Evolutionary conservation across 1,139 yeast species (phyloP), one percentile per base, ranked within the genome.

Genomic region (Taphrina confusa): DNA sequence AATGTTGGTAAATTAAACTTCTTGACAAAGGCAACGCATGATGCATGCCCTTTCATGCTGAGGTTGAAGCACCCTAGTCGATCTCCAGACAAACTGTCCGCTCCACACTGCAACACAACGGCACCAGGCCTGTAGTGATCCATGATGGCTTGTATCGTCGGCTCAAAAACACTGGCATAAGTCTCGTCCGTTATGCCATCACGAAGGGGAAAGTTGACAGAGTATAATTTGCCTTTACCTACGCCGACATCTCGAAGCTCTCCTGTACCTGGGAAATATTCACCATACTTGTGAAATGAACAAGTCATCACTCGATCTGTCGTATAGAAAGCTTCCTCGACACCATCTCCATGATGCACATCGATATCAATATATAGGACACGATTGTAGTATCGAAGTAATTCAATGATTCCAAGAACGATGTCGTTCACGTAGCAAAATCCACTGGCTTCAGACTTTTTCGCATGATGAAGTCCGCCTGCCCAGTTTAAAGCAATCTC

Each of bases 271-370:
- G 97, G 97, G 81, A 90, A 90, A 72, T 88, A 90, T 73, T 90
- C 96, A 40, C 97, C 97, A 71, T 89, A 92, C 72, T 92, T 92
- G 76, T 92, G 98, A 78, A 92, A 92, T 4, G 96, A 88, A 69
- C 95, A 88, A 0, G 97, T 92, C 97, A 92, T 90, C 56, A 92
- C 98, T 66, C 97, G 78, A 73, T 92, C 97, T 3, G 97, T 90
- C 9, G 96, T 84, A 73, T 91, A 92, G 70, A 92, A 92, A 0
- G 97, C 97, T 73, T 92, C 97, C 73, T 92, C 97, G 30, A 92
- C 98, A 65, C 97, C 98, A 73, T 92, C 98, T 62, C 98, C 98
- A 70, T 92, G 98, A 72, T 92, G 98, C 22, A 92, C 89, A 73
- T 92, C 98, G 65, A 90, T 92, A 72, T 92, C 98, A 65, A 92